phyloP scores from a whole-genome alignment of 1,284 basidiomycete genomes.

The Ceratobasidium theobromae region DNA sequence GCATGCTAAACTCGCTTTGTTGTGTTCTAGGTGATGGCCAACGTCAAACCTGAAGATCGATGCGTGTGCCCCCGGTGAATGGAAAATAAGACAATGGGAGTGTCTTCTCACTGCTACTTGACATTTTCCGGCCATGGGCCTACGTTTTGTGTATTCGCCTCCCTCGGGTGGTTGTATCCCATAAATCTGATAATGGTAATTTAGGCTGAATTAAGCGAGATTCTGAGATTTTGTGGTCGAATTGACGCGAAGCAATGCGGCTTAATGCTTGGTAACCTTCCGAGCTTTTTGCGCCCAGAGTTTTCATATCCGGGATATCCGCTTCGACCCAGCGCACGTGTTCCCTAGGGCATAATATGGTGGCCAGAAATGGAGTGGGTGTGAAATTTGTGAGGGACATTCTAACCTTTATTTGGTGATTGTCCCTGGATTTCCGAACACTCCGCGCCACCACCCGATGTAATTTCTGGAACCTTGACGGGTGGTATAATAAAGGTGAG shows the following conservation, averaged over 20 bases:
- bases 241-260: not conserved
- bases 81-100: no score
- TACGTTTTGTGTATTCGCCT: not conserved
- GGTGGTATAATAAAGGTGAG: not conserved
- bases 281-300: not conserved
- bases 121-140: not conserved
- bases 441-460: slow-evolving; percentile 1
- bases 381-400: no score
- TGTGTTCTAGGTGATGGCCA: slow-evolving; percentile 58
- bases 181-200: slow-evolving; percentile 3
- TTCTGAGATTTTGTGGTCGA: not conserved
- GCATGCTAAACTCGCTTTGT: slow-evolving; percentile 35
- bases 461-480: not conserved
- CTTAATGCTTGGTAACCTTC: not conserved
- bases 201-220: not conserved
- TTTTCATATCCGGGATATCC: not conserved
- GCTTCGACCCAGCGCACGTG: no score
- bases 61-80: slow-evolving; percentile 57
- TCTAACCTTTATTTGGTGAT: no score
- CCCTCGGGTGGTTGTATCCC: no score
- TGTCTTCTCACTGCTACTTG: not conserved
- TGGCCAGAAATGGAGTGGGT: no score
- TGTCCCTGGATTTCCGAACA: slow-evolving; percentile 3
- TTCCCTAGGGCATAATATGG: no score
- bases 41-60: slow-evolving; percentile 66